Base-by-base conservation (phyloP, 257 asterid species). In the Verbascum thapsus region DNA sequence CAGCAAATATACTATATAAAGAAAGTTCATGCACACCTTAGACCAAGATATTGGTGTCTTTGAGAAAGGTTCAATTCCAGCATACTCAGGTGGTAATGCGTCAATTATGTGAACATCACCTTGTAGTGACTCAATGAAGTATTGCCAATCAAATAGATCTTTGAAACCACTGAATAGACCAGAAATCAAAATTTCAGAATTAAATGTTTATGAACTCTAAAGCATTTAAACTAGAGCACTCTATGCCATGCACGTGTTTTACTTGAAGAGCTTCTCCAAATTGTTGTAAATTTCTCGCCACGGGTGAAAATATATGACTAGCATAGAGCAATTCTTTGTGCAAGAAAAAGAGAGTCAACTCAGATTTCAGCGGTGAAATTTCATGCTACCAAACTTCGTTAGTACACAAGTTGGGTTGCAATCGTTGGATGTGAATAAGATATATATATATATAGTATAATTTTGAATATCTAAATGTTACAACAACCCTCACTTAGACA, bases 41-140 rank as follows among this genome's bases (percentile, higher is more conserved):
- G 99, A 94, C 99, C 99, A 94, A 66, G 99, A 90, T 76, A 94
- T 83, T 53, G 90, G 98, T 9, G 99, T 88, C 78, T 94, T 94
- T 55, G 84, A 72, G 57, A 80, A 84, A 47, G 98, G 98, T 80
- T 94, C 95, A 39, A 81, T 64, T 66, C 79, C 92, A 8, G 88
- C 78, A 82, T 81, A 83, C 72, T 81, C 98, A 35, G 88, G 84
- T 41, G 99, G 99, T 64, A 94, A 61, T 57, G 70, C 64, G 58
- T 94, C 99, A 16, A 87, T 77, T 61, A 94, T 74, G 73, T 85
- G 88, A 76, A 90, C 72, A 68, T 85, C 96, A 56, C 84, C 95
- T 81, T 81, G 80, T 60, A 94, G 82, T 16, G 86, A 74, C 73
- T 85, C 84, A 54, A 94, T 88, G 78, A 94, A 94, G 78, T 90